Evolutionary conservation across 768 basidiomycete genomes (phyloP).

Genomic region (Trametes villosa): DNA sequence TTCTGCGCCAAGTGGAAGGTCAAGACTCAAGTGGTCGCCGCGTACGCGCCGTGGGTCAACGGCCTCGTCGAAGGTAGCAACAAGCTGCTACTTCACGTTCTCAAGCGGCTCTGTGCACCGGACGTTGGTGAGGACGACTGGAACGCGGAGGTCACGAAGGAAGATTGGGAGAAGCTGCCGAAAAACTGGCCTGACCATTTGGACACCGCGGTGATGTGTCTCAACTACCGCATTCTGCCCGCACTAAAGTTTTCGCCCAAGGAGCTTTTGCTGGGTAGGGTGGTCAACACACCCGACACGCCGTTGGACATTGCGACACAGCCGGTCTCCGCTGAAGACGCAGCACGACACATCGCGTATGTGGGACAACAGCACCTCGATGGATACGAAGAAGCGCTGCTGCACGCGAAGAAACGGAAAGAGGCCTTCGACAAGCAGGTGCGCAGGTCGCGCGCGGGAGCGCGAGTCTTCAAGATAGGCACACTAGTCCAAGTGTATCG

Average conservation of each 20-base stretch:
- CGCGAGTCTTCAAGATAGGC: constrained; percentile 32
- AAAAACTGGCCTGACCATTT: constrained; percentile 39
- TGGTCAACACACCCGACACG: constrained; percentile 33
- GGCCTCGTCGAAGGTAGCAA: constrained; percentile 42
- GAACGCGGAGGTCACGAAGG: not conserved
- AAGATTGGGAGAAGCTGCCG: constrained; percentile 30
- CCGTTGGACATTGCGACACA: not conserved
- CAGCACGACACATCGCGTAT: constrained; percentile 34
- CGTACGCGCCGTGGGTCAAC: constrained; percentile 49
- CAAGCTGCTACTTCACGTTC: constrained; percentile 31
- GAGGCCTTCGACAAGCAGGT: constrained; percentile 34
- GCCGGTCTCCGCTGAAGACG: constrained; percentile 3
- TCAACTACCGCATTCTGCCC: constrained; percentile 30
- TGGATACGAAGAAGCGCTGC: constrained; percentile 29
- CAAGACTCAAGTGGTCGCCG: constrained; percentile 28
- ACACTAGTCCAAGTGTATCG: constrained; percentile 39
- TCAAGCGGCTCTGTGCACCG: constrained; percentile 41
- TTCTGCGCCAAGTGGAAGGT: constrained; percentile 32
- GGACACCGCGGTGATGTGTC: constrained; percentile 28
- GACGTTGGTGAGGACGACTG: constrained; percentile 35
- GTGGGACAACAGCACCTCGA: constrained; percentile 38
- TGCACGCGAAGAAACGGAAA: constrained; percentile 25
- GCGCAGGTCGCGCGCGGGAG: constrained; percentile 10
- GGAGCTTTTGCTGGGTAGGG: constrained; percentile 38
- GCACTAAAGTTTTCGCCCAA: constrained; percentile 33